phyloP scores from a whole-genome alignment of 1,139 yeast genomes.

The Saccharomyces pastorianus region DNA sequence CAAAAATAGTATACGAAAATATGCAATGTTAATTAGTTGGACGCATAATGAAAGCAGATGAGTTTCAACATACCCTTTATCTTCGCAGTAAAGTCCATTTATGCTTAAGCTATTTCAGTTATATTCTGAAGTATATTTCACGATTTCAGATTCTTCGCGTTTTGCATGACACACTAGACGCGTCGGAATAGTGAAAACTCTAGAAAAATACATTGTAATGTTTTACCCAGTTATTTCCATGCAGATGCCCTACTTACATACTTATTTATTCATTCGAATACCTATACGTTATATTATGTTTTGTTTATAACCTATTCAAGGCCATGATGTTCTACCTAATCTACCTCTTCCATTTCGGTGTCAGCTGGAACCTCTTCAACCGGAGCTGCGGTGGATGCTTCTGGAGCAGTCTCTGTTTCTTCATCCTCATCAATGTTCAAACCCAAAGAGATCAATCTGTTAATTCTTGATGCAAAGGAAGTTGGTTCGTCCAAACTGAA shows the following conservation, averaged over 20 bases:
- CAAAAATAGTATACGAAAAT: background rate
- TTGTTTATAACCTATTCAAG: background rate
- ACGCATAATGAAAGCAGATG: background rate
- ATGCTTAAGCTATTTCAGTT: no score
- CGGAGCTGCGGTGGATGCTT: conserved; percentile 43
- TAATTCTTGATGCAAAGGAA: no score
- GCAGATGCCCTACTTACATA: conserved; percentile 1
- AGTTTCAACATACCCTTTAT: background rate
- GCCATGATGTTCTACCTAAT: conserved; percentile 39
- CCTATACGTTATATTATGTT: background rate
- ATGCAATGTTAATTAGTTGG: background rate
- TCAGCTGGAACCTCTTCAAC: conserved; percentile 65
- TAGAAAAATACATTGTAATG: no score
- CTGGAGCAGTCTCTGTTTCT: conserved; percentile 30
- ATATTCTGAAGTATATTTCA: no score
- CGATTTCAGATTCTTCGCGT: no score
- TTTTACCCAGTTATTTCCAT: no score
- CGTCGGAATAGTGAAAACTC: no score
- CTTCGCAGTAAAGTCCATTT: no score
- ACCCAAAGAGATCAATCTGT: no score
- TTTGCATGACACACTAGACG: no score
- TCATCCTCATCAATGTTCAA: no score
- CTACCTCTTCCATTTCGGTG: conserved; percentile 99
- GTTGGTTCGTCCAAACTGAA: no score
- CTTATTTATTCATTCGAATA: background rate